Base-by-base conservation (phyloP, 371 early-diverging fungal species). In the Mortierella sp. region DNA sequence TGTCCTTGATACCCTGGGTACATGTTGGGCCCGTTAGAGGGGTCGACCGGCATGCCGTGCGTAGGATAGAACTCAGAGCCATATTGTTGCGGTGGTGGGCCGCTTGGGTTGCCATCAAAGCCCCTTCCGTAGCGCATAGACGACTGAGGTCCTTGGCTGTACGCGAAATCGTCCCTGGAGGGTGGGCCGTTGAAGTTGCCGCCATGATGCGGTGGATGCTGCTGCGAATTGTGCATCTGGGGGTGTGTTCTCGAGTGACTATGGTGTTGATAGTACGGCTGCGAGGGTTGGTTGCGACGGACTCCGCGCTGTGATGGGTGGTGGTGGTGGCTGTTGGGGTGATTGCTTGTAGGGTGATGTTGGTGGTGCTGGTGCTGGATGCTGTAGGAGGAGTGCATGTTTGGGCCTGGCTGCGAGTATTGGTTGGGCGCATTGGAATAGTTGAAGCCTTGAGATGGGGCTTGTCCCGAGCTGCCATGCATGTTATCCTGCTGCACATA, bases 241-340 rank as follows among this genome's bases (percentile, higher is more conserved):
- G 85, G 71, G 66, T 79, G 71, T 24, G 77, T 81, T 34, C 85
- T 66, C 43, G 79, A 58, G 37, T 77, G 85, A 31, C 70, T 68
- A 26, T 72, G 73, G 29, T 76, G 77, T 34, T 80, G 77, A 9
- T 45, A 76, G 34, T 79, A 65, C 8, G 68, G 63, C 6, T 74
- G 71, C 10, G 79, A 50, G 24, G 71, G 29, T n/a, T 65, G 72
- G 41, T 68, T 48, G 13, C 80, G 80, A 29, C 80, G 80, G 2
- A 71, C 79, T 24, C 75, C 75, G 29, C 77, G 81, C n/a, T 70
- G 64, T 8, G 76, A 68, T 24, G 69, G 3, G 24, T 64, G 53
- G 13, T 74, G 71, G 16, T 29, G 72, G 52, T 71, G 53, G 53
- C 10, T 45, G 52, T 50, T 58, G 31, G n/a, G 63, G 44, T 55